A percentile compares a stretch with the other conserved stretches of the same genome.
Evolutionary conservation across 2,329 filamentous ascomycete genomes (phyloP).

Genomic region (Fusarium veterinarium): DNA sequence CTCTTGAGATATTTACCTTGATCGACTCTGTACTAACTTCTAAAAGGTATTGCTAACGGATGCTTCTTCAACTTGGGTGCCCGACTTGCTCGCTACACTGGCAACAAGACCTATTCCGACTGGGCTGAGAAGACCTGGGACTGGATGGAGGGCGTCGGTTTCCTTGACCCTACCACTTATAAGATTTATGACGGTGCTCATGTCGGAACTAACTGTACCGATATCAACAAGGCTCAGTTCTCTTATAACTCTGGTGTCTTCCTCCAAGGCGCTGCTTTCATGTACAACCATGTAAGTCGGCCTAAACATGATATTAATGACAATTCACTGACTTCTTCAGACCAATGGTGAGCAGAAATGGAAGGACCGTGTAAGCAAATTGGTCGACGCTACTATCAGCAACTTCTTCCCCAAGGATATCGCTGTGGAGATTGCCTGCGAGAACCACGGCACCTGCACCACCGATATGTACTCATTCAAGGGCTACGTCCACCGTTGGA

Average conservation of each 20-base stretch:
- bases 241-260: conserved; percentile 71
- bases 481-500: conserved; percentile 68
- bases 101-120: conserved; percentile 71
- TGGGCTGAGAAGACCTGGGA: conserved; percentile 74
- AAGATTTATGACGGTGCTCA: conserved; percentile 71
- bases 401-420: conserved; percentile 67
- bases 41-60: conserved; percentile 65
- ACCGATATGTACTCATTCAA: conserved; percentile 74
- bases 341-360: conserved; percentile 63
- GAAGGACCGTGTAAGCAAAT: conserved; percentile 59
- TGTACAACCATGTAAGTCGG: conserved; percentile 68
- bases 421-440: conserved; percentile 72
- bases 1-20: no score
- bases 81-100: conserved; percentile 76
- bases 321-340: conserved; percentile 44
- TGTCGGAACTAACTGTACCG: conserved; percentile 63
- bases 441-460: conserved; percentile 65
- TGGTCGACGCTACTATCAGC: conserved; percentile 52
- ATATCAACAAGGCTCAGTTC: conserved; percentile 67
- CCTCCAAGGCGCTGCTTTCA: conserved; percentile 68
- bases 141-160: conserved; percentile 66
- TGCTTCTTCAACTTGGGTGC: conserved; percentile 75
- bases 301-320: not conserved
- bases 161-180: conserved; percentile 69
- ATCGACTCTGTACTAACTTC: not conserved